These are phyloP conservation scores for Xylaria grammica DNA, from an alignment of 495 filamentous ascomycete genomes.

Conservation along the genomic window DNA sequence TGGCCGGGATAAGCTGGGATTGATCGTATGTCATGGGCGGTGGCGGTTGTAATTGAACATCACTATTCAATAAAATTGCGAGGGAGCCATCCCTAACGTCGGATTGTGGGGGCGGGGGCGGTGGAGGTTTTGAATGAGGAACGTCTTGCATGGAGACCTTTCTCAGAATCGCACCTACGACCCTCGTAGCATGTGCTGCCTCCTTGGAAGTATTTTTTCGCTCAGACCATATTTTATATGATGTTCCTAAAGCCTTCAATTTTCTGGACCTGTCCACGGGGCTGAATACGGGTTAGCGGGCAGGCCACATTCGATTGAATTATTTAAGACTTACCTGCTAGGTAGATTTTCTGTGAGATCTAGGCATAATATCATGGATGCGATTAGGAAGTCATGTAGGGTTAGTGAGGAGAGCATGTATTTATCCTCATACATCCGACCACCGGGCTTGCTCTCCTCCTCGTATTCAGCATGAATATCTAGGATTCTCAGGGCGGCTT, in stretches of 20 bases:
- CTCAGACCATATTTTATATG: slow-evolving; percentile 45
- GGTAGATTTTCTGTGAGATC: slow-evolving; percentile 43
- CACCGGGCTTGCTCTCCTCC: slow-evolving; percentile 42
- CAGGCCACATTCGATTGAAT: background rate
- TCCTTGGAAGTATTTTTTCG: slow-evolving; percentile 37
- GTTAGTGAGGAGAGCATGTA: slow-evolving; percentile 46
- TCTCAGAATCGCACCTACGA: slow-evolving; percentile 46
- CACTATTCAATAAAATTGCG: slow-evolving; percentile 35
- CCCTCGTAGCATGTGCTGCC: slow-evolving; percentile 43
- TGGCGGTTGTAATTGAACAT: slow-evolving; percentile 28
- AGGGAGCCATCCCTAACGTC: slow-evolving; percentile 33
- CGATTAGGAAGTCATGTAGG: slow-evolving; percentile 50
- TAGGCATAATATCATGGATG: slow-evolving; percentile 49
- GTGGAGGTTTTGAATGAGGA: slow-evolving; percentile 22
- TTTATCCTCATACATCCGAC: slow-evolving; percentile 43
- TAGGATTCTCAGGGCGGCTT: slow-evolving; percentile 46
- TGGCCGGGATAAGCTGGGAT: slow-evolving; percentile 23
- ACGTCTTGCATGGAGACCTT: slow-evolving; percentile 37
- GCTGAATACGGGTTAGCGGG: slow-evolving; percentile 26
- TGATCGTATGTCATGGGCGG: slow-evolving; percentile 15
- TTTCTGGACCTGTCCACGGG: slow-evolving; percentile 36
- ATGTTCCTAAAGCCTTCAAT: slow-evolving; percentile 43
- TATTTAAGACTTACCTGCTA: slow-evolving; percentile 27
- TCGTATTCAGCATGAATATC: slow-evolving; percentile 45
- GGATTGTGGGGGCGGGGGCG: slow-evolving; percentile 29